Evolutionary conservation across 139 green algal species (phyloP).

Genomic region (Volvox africanus): DNA sequence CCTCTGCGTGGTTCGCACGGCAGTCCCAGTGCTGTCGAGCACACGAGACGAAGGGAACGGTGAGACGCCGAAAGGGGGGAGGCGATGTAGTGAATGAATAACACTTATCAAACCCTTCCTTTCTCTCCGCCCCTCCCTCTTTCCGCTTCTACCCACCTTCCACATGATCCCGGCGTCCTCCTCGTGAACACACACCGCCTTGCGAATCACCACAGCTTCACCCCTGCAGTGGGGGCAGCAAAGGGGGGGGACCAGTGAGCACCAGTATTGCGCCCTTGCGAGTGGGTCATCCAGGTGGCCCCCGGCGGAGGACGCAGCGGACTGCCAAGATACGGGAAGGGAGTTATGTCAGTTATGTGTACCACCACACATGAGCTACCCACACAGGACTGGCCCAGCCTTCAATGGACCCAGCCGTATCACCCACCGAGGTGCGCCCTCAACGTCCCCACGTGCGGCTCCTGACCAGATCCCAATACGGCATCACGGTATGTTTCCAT

Average conservation of each 20-base stretch:
- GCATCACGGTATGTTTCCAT: no score
- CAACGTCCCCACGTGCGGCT: no score
- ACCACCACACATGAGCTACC: no score
- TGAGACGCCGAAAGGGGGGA: not conserved
- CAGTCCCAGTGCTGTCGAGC: constrained; percentile 43
- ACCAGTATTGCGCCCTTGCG: no score
- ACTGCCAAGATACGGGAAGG: no score
- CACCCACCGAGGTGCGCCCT: no score
- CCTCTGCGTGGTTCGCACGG: constrained; percentile 27
- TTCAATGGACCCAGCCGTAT: no score
- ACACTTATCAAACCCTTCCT: not conserved
- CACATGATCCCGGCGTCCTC: constrained; percentile 89
- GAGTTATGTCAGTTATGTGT: no score
- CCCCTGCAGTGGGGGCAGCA: constrained; percentile 43
- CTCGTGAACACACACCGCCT: constrained; percentile 92
- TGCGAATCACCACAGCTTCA: constrained; percentile 75
- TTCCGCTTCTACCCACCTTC: constrained; percentile 68
- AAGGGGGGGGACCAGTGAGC: no score
- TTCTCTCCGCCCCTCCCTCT: not conserved
- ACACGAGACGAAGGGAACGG: not conserved
- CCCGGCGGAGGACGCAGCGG: no score
- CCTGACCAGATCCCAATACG: not conserved
- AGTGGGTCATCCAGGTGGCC: no score
- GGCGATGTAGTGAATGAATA: no score
- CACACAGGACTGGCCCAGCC: not conserved